Percentiles rank a stretch among this genome's conserved stretches.
Conservation (phyloP, 306 rosid species). For the Quercus gilva region DNA sequence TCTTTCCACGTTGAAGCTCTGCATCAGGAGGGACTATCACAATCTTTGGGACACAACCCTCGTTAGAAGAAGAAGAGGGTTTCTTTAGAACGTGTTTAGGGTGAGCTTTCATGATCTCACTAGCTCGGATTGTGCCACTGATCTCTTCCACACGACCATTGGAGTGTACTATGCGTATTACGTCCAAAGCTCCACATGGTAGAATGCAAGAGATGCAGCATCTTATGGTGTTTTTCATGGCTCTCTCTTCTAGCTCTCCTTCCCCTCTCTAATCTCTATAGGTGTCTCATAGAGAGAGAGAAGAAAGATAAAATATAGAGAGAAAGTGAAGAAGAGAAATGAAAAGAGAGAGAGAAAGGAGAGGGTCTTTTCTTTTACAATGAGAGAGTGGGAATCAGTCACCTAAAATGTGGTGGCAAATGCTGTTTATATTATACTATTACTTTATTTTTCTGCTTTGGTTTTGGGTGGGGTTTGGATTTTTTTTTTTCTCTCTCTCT, state of each 20-base stretch:
- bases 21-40: slow-evolving; percentile 93
- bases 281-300: slow-evolving; percentile 31
- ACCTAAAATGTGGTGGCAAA: slow-evolving; percentile 27
- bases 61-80: slow-evolving; percentile 62
- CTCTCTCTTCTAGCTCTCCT: background rate
- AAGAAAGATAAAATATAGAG: background rate
- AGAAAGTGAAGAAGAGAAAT: background rate
- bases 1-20: slow-evolving; percentile 86
- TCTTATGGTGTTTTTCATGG: slow-evolving; percentile 74
- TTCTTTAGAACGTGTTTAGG: slow-evolving; percentile 88
- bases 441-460: background rate
- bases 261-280: background rate
- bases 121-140: slow-evolving; percentile 65
- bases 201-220: slow-evolving; percentile 98
- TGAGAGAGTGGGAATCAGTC: slow-evolving; percentile 43
- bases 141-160: slow-evolving; percentile 85
- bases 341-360: background rate
- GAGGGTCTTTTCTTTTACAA: slow-evolving; percentile 1
- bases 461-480: background rate
- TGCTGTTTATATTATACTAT: slow-evolving; percentile 17
- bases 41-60: slow-evolving; percentile 61
- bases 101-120: slow-evolving; percentile 81
- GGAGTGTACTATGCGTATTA: slow-evolving; percentile 82
- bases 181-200: slow-evolving; percentile 91
- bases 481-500: background rate